Evolutionary conservation across 2,329 filamentous ascomycete genomes (phyloP), one percentile per base, ranked within the genome.

Genomic region (Capronia epimyces): DNA sequence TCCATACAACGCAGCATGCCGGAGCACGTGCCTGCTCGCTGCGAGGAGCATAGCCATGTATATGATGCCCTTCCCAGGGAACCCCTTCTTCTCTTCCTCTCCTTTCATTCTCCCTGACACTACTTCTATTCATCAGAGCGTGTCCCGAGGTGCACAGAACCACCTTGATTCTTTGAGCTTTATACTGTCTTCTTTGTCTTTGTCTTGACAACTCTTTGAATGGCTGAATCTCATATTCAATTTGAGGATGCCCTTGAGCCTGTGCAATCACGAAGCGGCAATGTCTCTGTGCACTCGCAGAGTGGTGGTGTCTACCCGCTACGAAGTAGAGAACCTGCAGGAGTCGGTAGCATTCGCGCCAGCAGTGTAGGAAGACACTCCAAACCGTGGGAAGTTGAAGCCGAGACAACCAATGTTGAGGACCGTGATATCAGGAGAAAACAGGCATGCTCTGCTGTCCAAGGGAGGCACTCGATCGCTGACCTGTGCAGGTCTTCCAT

Each of bases 401-500:
- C 34, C 10, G 45, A 48, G 37, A 3, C 24, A 8, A 22, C 29
- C 36, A 32, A 48, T 31, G 27, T 31, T 5, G 45, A 48, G 22
- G 45, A 48, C 12, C 45, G 45, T 10, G 45, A 48, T 27, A 41
- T 48, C 34, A 41, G 22, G 37, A 48, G 36, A 18, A 48, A 48
- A 32, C 45, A 48, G 36, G 45, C 42, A 41, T 31, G 18, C 13
- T 32, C 2, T 6, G 9, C 13, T 20, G 22, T 10, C n/a, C 21
- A 7, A 13, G 21, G 22, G 13, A 13, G 37, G 20, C 24, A 32
- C 10, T 29, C 15, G n/a, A 42, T 42, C 22, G 12, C 22, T 36
- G 36, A 37, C 18, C 31, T 15, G 4, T 22, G 6, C 39, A 48
- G 34, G 25, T 31, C 6, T 70, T 69, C 59, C 60, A 54, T 20